These are phyloP conservation scores for Silybum marianum DNA, from an alignment of 129 eudicot genomes.

Conservation along the genomic window DNA sequence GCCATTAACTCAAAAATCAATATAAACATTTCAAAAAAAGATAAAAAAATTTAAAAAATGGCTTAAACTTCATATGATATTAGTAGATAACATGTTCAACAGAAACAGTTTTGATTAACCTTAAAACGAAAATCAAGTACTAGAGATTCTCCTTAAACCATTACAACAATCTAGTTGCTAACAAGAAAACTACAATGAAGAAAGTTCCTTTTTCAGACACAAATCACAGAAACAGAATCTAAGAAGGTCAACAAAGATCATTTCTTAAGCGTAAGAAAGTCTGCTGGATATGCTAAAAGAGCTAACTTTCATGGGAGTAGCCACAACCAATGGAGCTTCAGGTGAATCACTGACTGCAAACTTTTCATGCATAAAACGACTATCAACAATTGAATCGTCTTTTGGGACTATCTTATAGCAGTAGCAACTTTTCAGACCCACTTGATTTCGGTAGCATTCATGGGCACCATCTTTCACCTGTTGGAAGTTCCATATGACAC, in stretches of 20 bases:
- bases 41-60: neutral
- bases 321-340: slow-evolving; percentile 96
- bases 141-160: slow-evolving; percentile 41
- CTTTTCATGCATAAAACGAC: slow-evolving; percentile 97
- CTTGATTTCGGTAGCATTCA: slow-evolving; percentile 76
- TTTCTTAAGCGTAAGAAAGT: slow-evolving; percentile 47
- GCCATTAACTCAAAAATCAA: slow-evolving; percentile 25
- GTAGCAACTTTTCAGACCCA: slow-evolving; percentile 90
- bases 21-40: neutral
- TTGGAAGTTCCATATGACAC: slow-evolving; percentile 96
- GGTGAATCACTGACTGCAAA: slow-evolving; percentile 91
- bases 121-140: slow-evolving; percentile 28
- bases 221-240: neutral
- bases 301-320: slow-evolving; percentile 90
- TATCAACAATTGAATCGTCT: slow-evolving; percentile 85
- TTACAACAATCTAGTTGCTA: slow-evolving; percentile 33
- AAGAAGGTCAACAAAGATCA: slow-evolving; percentile 18
- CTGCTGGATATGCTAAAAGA: slow-evolving; percentile 92
- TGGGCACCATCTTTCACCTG: slow-evolving; percentile 93
- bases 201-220: neutral
- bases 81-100: slow-evolving; percentile 10
- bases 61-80: neutral
- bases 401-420: slow-evolving; percentile 90
- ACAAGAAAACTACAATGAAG: slow-evolving; percentile 25
- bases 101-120: slow-evolving; percentile 10